phyloP scores from a whole-genome alignment of 1,139 yeast genomes.

The Candida sanyaensis region DNA sequence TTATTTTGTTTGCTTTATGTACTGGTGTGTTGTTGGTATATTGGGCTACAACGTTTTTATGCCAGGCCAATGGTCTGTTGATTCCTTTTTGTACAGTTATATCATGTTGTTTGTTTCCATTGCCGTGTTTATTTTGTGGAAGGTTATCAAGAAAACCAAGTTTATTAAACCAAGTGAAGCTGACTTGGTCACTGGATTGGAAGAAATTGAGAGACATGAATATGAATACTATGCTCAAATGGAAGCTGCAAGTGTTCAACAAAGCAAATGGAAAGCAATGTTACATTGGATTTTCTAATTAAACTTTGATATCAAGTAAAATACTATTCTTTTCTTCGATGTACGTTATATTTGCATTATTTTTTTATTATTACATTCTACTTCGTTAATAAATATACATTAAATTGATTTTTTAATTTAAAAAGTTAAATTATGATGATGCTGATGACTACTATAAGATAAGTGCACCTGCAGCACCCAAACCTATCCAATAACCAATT shows the following conservation, averaged over 20 bases:
- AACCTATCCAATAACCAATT: not conserved
- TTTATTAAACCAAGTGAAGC: constrained; percentile 31
- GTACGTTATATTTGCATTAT: not conserved
- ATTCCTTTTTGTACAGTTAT: constrained; percentile 44
- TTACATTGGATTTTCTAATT: constrained; percentile 6
- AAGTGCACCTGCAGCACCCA: not conserved
- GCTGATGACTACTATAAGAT: not conserved
- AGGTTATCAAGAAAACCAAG: constrained; percentile 27
- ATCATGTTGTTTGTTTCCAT: constrained; percentile 34
- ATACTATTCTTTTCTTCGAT: not conserved
- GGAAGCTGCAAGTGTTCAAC: constrained; percentile 12
- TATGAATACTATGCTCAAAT: constrained; percentile 37
- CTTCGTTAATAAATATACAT: too few species aligned
- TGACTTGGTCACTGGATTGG: constrained; percentile 33
- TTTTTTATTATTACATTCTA: not conserved
- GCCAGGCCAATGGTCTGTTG: constrained; percentile 31
- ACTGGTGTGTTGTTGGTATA: constrained; percentile 34
- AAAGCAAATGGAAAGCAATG: not conserved
- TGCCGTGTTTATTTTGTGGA: constrained; percentile 35
- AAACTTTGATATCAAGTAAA: not conserved
- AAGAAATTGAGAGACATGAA: constrained; percentile 42
- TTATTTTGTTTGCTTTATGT: constrained; percentile 35
- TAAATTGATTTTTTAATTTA: too few species aligned
- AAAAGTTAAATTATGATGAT: too few species aligned
- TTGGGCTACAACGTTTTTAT: constrained; percentile 43